phyloP scores from a whole-genome alignment of 2,329 filamentous ascomycete species.

The Ophiostoma piceae region DNA sequence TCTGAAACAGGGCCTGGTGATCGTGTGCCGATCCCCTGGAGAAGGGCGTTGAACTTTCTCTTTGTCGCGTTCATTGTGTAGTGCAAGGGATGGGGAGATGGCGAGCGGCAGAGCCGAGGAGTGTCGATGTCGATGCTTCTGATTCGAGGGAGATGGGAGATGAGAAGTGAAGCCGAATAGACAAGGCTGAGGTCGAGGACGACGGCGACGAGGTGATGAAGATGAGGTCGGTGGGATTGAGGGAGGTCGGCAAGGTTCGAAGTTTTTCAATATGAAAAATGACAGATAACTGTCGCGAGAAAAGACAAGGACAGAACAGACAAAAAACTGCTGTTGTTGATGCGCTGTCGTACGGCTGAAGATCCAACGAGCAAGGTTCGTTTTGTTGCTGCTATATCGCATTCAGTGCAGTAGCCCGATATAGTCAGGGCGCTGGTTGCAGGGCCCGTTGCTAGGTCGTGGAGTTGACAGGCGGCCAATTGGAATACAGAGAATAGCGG shows the following conservation, averaged over 20 bases:
- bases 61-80: conserved; percentile 66
- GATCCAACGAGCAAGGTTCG: neutral
- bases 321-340: neutral
- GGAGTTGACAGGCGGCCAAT: neutral
- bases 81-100: neutral
- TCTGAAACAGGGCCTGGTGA: conserved; percentile 40
- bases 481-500: neutral
- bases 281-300: neutral
- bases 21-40: conserved; percentile 59
- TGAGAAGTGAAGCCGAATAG: neutral
- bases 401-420: neutral
- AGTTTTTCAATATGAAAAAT: neutral
- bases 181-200: neutral
- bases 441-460: neutral
- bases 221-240: neutral
- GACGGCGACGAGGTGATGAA: neutral
- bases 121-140: neutral
- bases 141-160: neutral
- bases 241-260: neutral
- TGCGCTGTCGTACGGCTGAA: neutral
- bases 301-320: neutral
- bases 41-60: conserved; percentile 71
- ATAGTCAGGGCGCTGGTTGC: conserved; percentile 3
- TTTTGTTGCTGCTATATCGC: conserved; percentile 3
- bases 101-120: neutral